Evolutionary conservation across 2,329 filamentous ascomycete species (phyloP).

Genomic region (Fusarium chlamydosporum): DNA sequence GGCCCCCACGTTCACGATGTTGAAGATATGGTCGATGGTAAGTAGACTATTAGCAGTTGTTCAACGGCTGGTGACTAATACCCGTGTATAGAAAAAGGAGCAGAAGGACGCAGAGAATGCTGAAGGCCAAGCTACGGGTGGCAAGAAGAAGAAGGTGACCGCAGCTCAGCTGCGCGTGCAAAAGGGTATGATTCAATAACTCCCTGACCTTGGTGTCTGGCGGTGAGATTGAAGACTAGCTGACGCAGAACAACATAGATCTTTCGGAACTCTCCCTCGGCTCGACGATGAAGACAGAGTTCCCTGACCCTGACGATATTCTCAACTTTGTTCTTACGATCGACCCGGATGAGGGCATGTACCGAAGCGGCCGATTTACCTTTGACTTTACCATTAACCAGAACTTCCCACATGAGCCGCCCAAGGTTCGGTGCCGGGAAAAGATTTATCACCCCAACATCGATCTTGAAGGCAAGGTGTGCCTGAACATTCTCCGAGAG

Average conservation of each 20-base stretch:
- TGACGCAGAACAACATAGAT: conserved; percentile 65
- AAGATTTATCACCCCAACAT: conserved; percentile 99
- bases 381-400: conserved; percentile 95
- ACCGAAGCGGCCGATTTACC: conserved; percentile 87
- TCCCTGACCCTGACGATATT: conserved; percentile 87
- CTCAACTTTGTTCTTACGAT: conserved; percentile 87
- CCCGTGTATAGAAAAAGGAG: conserved; percentile 82
- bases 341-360: conserved; percentile 87
- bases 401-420: conserved; percentile 96
- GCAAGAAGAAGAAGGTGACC: conserved; percentile 99
- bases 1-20: conserved; percentile 73
- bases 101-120: conserved; percentile 94
- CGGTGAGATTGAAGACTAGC: not conserved
- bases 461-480: conserved; percentile 97
- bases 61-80: conserved; percentile 32
- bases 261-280: conserved; percentile 85
- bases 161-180: conserved; percentile 95
- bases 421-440: conserved; percentile 96
- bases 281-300: conserved; percentile 83
- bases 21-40: conserved; percentile 99
- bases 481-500: conserved; percentile 95
- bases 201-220: not conserved
- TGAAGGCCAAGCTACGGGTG: conserved; percentile 75
- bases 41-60: conserved; percentile 10
- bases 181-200: conserved; percentile 75